These are phyloP conservation scores for Didymella lethalis DNA, from an alignment of 2,329 filamentous ascomycete genomes.

Conservation along the genomic window DNA sequence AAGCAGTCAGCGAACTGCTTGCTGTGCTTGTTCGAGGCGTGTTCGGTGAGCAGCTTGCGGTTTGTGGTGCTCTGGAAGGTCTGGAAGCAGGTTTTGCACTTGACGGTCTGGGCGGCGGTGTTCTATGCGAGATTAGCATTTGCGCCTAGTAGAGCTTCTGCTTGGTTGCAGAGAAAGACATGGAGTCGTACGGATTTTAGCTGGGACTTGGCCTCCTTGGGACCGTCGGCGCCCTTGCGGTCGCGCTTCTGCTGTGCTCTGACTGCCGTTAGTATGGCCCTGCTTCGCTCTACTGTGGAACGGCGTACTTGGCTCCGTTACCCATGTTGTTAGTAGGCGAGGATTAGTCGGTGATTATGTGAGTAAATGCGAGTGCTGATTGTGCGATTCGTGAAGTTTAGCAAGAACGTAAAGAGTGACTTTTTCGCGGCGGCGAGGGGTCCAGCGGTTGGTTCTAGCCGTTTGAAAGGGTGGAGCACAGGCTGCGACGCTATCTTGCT, in stretches of 20 bases:
- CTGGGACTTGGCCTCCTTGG: constrained; percentile 48
- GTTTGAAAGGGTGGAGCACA: constrained; percentile 20
- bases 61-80: constrained; percentile 82
- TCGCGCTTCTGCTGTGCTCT: constrained; percentile 52
- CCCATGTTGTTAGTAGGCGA: constrained; percentile 40
- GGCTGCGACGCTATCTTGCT: constrained; percentile 19
- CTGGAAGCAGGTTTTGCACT: constrained; percentile 78
- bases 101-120: constrained; percentile 75
- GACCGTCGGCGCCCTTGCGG: constrained; percentile 42
- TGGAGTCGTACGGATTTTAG: constrained; percentile 45
- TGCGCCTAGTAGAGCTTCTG: background rate
- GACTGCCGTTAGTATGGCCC: constrained; percentile 29
- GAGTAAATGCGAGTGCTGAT: constrained; percentile 12
- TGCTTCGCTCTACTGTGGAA: background rate
- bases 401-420: constrained; percentile 19
- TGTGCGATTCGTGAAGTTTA: constrained; percentile 21
- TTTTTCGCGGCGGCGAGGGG: constrained; percentile 36
- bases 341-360: constrained; percentile 27
- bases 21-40: constrained; percentile 79
- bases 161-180: background rate
- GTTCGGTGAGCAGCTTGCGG: constrained; percentile 73
- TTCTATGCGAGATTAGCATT: constrained; percentile 62
- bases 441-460: constrained; percentile 26
- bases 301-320: constrained; percentile 50
- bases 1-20: constrained; percentile 77